Base-by-base conservation (phyloP, 306 rosid species). In the Cotoneaster glaucophyllus region DNA sequence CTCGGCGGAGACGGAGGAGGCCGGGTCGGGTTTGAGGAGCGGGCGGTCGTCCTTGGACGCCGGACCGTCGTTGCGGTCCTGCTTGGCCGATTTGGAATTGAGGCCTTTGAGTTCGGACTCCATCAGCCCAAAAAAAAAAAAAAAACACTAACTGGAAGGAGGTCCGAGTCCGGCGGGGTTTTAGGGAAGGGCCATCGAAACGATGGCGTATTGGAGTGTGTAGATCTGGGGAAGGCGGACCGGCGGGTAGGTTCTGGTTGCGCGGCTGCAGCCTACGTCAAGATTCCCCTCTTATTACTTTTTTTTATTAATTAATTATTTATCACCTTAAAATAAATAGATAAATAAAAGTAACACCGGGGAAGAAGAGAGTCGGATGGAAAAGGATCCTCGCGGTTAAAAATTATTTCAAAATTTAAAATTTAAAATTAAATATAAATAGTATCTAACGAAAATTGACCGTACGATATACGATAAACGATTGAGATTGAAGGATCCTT, bases 51-150 rank as follows among this genome's bases (percentile, higher is more conserved):
- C 93, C 13, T 84, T 84, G 78, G 65, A 18, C 54, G 54, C 9
- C 5, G 77, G 71, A 17, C 77, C 64, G n/a, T 68, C 78, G 3
- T 76, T 80, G n/a, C 75, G 41, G 66, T 14, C 37, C 84, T 13
- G 73, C 21, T 67, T 21, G 24, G 88, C 78, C 45, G 85, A 83
- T 53, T 79, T 79, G 4, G 89, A 79, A 80, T 83, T 85, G 28
- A 89, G 81, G 83, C 84, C 93, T 58, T 87, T 82, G 78, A 96
- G 98, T 67, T 96, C 97, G 31, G 90, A 75, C 75, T 82, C 86
- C 92, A 88, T 84, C 8, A 8, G 53, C 21, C 15, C 0, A 17
- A 17, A 15, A 0, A 50, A 22, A 34, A 2, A 5, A 32, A 37
- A 37, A 34, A 34, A 34, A 34, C 4, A 31, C 4, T 14, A 4